phyloP scores from a whole-genome alignment of 768 basidiomycete species.

The Dacryopinax spathularia region DNA sequence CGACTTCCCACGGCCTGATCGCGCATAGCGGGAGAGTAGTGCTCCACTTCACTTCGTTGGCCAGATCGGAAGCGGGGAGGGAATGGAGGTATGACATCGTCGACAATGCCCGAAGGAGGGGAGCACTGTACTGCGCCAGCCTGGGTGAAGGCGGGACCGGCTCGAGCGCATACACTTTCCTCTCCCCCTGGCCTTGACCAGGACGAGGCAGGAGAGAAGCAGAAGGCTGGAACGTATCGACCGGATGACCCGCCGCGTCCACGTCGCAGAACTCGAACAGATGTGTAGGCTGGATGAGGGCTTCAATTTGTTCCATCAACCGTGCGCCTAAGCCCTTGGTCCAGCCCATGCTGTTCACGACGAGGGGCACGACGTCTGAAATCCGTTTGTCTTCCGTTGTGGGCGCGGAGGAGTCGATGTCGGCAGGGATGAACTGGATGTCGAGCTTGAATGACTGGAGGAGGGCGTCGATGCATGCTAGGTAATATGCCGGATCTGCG shows the following conservation, averaged over 20 bases:
- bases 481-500: conserved; percentile 60
- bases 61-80: conserved; percentile 25
- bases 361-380: conserved; percentile 53
- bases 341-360: conserved; percentile 97
- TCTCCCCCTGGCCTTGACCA: not conserved
- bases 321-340: conserved; percentile 83
- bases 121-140: conserved; percentile 37
- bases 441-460: conserved; percentile 56
- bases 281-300: conserved; percentile 43
- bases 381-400: conserved; percentile 28
- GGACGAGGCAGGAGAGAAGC: too few species aligned
- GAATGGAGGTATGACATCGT: conserved; percentile 70
- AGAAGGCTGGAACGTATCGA: not conserved
- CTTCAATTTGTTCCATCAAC: conserved; percentile 55
- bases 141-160: conserved; percentile 34
- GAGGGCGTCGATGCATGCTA: conserved; percentile 51
- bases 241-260: not conserved
- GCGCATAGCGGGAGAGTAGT: conserved; percentile 54
- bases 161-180: conserved; percentile 22
- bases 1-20: conserved; percentile 56
- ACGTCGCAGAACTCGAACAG: conserved; percentile 31
- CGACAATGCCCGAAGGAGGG: conserved; percentile 57
- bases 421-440: conserved; percentile 36
- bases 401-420: conserved; percentile 19
- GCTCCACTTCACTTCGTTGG: conserved; percentile 43